These are phyloP conservation scores for Hericium erinaceus DNA, from an alignment of 768 basidiomycete species.

Conservation along the genomic window DNA sequence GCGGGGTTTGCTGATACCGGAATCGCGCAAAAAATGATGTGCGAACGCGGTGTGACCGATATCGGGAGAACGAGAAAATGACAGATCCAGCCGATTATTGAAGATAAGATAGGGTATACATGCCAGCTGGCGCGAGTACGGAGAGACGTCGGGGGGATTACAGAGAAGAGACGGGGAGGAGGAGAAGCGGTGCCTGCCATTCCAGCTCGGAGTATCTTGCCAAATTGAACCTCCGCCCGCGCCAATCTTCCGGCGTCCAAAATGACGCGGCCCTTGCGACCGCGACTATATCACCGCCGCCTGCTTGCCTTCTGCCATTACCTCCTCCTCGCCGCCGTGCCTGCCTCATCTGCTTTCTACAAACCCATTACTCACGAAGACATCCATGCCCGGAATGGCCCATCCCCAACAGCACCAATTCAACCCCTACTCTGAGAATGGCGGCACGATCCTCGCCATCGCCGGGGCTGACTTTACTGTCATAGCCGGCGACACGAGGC, in stretches of 20 bases:
- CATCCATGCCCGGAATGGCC: constrained; percentile 11
- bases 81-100: no score
- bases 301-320: not conserved
- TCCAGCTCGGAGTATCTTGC: not conserved
- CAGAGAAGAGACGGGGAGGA: not conserved
- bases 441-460: constrained; percentile 93
- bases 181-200: not conserved
- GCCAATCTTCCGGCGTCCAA: not conserved
- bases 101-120: not conserved
- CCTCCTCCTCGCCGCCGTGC: not conserved
- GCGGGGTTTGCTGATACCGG: not conserved
- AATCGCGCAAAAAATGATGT: not conserved
- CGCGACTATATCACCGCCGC: constrained; percentile 12
- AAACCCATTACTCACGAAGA: not conserved
- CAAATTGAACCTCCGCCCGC: not conserved
- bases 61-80: no score
- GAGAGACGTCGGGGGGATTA: constrained; percentile 3
- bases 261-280: constrained; percentile 1
- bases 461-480: constrained; percentile 90
- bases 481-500: constrained; percentile 93
- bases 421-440: constrained; percentile 88
- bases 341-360: not conserved
- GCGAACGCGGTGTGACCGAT: not conserved
- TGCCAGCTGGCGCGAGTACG: not conserved
- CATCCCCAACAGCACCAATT: constrained; percentile 52